Conservation (phyloP, 164 flowering plant species). For the Magnolia kwangsiensis region DNA sequence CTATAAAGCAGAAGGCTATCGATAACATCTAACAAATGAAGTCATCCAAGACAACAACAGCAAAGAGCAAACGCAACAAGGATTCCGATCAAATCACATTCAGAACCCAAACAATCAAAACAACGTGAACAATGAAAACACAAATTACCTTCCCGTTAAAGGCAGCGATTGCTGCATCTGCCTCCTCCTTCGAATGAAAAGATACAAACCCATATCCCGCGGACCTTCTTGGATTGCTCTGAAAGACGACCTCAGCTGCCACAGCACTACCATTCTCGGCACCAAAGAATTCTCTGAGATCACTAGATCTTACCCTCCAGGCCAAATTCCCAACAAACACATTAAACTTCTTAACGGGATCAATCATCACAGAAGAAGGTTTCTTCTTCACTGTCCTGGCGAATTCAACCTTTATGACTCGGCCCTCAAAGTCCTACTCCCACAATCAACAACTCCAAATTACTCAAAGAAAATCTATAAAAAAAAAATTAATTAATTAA, state of each 20-base stretch:
- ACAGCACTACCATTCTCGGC: constrained; percentile 36
- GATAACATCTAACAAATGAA: neutral
- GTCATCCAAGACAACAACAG: neutral
- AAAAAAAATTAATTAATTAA: no score
- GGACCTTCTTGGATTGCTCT: constrained; percentile 54
- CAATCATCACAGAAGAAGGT: constrained; percentile 25
- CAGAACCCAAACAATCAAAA: neutral
- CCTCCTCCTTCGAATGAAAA: constrained; percentile 53
- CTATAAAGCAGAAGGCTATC: neutral
- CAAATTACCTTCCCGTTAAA: constrained; percentile 70
- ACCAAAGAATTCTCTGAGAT: constrained; percentile 62
- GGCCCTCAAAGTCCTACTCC: constrained; percentile 62
- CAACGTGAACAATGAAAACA: neutral
- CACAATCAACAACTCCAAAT: neutral
- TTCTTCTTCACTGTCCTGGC: constrained; percentile 47
- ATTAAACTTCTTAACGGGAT: constrained; percentile 36
- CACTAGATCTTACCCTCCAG: constrained; percentile 52
- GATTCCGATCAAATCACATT: neutral
- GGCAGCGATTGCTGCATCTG: constrained; percentile 57
- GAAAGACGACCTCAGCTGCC: constrained; percentile 58
- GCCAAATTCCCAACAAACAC: constrained; percentile 74
- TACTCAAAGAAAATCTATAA: neutral
- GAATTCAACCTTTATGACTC: constrained; percentile 51
- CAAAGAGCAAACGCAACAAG: neutral
- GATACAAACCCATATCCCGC: constrained; percentile 86